Evolutionary conservation across 2,329 filamentous ascomycete species (phyloP).

Genomic region (Chaetomium sp.): DNA sequence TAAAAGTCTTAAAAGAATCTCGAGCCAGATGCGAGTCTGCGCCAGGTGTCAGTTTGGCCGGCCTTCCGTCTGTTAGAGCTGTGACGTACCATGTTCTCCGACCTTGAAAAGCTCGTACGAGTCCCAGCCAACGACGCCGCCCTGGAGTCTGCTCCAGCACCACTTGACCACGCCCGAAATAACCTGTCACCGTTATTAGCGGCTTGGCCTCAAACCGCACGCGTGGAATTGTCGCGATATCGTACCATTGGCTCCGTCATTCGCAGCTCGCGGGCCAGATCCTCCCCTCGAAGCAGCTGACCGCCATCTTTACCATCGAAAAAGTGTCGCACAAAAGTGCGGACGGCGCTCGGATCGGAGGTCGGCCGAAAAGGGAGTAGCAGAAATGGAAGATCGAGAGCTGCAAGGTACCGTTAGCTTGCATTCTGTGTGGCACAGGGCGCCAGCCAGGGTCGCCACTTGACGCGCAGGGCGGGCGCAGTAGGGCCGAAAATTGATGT

Average conservation of each 20-base stretch:
- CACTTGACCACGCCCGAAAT: conserved; percentile 94
- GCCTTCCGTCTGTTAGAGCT: too few relatives aligned
- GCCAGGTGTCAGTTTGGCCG: conserved; percentile 9
- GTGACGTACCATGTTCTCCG: conserved; percentile 76
- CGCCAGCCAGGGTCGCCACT: conserved; percentile 12
- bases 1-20: conserved; percentile 94
- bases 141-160: conserved; percentile 93
- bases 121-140: conserved; percentile 94
- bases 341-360: conserved; percentile 87
- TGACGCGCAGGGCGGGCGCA: conserved; percentile 34
- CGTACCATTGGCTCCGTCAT: conserved; percentile 92
- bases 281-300: conserved; percentile 67
- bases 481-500: conserved; percentile 36
- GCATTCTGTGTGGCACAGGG: conserved; percentile 25
- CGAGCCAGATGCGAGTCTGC: conserved; percentile 87
- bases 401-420: conserved; percentile 48
- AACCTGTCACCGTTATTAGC: conserved; percentile 59
- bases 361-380: conserved; percentile 92
- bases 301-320: conserved; percentile 73
- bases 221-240: conserved; percentile 12
- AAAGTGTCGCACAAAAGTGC: conserved; percentile 89
- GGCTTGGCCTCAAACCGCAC: not conserved
- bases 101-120: conserved; percentile 95
- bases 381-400: conserved; percentile 87
- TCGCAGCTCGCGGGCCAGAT: conserved; percentile 80